Evolutionary conservation across 176 grass and related monocot species (phyloP).

Genomic region (Eleusine coracana): DNA sequence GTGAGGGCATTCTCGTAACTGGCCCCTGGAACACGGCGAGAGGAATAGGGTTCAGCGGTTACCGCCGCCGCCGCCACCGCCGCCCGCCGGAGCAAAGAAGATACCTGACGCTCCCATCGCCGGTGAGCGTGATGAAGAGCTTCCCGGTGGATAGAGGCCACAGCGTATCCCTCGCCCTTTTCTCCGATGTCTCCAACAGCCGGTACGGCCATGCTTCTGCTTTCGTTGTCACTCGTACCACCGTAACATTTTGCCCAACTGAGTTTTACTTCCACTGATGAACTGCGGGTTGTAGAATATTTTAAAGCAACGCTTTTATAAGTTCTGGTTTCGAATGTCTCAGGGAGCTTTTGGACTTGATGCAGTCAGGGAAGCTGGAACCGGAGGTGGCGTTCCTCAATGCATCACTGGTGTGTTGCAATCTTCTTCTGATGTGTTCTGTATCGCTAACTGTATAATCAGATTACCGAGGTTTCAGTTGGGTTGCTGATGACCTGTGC

Average conservation of each 20-base stretch:
- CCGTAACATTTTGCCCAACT: neutral
- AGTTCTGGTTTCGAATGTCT: neutral
- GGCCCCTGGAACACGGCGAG: neutral
- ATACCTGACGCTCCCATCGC: neutral
- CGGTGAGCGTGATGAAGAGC: slow-evolving; percentile 46
- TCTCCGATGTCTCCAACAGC: slow-evolving; percentile 81
- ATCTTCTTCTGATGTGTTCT: neutral
- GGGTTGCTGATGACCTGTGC: neutral
- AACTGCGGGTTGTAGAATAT: neutral
- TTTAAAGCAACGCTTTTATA: neutral
- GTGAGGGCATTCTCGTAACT: neutral
- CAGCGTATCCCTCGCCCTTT: slow-evolving; percentile 66
- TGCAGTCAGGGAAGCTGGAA: slow-evolving; percentile 83
- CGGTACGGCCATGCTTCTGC: slow-evolving; percentile 16
- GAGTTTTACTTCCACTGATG: slow-evolving; percentile 10
- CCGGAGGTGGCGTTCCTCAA: slow-evolving; percentile 83
- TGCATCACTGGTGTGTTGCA: slow-evolving; percentile 64
- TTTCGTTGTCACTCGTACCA: neutral
- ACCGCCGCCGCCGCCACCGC: no score
- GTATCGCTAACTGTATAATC: neutral
- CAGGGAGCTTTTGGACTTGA: slow-evolving; percentile 76
- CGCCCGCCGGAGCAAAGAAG: slow-evolving; percentile 8
- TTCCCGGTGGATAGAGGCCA: slow-evolving; percentile 48
- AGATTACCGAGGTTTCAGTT: neutral
- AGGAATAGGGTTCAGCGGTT: slow-evolving; percentile 23